Percentiles rank a stretch among this genome's conserved stretches.
These are phyloP conservation scores for Penicillium robsamsonii DNA, from an alignment of 495 filamentous ascomycete genomes.

Conservation along the genomic window DNA sequence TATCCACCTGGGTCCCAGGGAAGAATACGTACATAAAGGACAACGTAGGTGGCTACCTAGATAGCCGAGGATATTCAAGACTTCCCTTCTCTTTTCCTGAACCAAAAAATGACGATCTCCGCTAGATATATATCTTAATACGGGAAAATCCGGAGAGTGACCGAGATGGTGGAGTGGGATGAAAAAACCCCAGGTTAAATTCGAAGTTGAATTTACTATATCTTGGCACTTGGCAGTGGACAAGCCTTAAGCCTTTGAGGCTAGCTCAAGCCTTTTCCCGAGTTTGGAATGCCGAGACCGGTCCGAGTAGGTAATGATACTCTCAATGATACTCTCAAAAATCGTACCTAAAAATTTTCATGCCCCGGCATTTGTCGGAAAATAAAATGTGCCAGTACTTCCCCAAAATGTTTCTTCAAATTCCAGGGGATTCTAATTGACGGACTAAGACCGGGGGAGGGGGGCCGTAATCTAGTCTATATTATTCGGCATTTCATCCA, in stretches of 20 bases:
- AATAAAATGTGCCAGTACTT: no score
- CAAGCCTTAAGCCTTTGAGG: conserved; percentile 6
- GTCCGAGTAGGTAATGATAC: conserved; percentile 2
- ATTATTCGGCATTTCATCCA: conserved; percentile 1
- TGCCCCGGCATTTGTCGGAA: not conserved
- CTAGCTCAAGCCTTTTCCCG: not conserved
- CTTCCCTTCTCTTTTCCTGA: not conserved
- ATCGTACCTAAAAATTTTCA: not conserved
- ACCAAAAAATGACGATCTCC: no score
- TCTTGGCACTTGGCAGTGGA: conserved; percentile 6
- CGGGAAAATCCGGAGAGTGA: not conserved
- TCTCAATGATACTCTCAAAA: no score
- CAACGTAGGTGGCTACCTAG: not conserved
- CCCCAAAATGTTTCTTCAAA: no score
- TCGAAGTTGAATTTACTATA: not conserved
- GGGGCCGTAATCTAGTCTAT: not conserved
- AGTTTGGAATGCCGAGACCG: not conserved
- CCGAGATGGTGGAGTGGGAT: not conserved
- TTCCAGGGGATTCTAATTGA: no score
- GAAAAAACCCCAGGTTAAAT: not conserved
- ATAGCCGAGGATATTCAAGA: not conserved
- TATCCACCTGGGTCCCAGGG: not conserved
- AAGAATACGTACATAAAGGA: not conserved
- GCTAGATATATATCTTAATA: not conserved
- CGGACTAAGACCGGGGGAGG: not conserved